A percentile compares a stretch with the other conserved stretches of the same genome.
phyloP scores from a whole-genome alignment of 2,329 filamentous ascomycete species.

The Dichotomopilus funicola region DNA sequence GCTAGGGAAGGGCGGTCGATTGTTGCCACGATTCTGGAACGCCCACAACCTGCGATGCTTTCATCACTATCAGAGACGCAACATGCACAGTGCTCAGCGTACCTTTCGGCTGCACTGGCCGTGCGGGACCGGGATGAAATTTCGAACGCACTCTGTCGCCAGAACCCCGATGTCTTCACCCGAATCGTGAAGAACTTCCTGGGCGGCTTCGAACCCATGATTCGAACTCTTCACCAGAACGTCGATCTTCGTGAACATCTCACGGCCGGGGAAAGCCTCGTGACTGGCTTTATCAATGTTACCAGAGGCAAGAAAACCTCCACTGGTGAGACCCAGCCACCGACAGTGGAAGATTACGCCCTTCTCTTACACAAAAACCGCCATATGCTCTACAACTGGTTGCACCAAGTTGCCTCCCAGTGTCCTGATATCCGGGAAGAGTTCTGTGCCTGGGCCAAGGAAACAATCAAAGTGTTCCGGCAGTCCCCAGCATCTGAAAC shows the following conservation, averaged over 20 bases:
- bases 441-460: slow-evolving; percentile 55
- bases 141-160: slow-evolving; percentile 57
- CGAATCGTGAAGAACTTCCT: slow-evolving; percentile 58
- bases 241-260: slow-evolving; percentile 66
- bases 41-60: slow-evolving; percentile 39
- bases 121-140: slow-evolving; percentile 69
- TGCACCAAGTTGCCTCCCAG: slow-evolving; percentile 62
- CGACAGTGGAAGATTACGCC: slow-evolving; percentile 68
- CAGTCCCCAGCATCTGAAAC: slow-evolving; percentile 16
- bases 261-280: slow-evolving; percentile 58
- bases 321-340: slow-evolving; percentile 35
- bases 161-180: slow-evolving; percentile 67
- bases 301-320: slow-evolving; percentile 39
- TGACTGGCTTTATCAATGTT: slow-evolving; percentile 63
- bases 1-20: slow-evolving; percentile 50
- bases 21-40: slow-evolving; percentile 57
- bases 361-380: slow-evolving; percentile 59
- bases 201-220: slow-evolving; percentile 66
- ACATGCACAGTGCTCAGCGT: slow-evolving; percentile 60
- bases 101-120: slow-evolving; percentile 63
- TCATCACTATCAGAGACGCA: slow-evolving; percentile 49
- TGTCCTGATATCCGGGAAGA: slow-evolving; percentile 59
- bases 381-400: slow-evolving; percentile 58
- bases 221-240: slow-evolving; percentile 62
- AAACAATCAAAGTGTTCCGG: slow-evolving; percentile 51